Evolutionary conservation across 2,329 filamentous ascomycete genomes (phyloP).

Genomic region (Colletotrichum endophyticum): DNA sequence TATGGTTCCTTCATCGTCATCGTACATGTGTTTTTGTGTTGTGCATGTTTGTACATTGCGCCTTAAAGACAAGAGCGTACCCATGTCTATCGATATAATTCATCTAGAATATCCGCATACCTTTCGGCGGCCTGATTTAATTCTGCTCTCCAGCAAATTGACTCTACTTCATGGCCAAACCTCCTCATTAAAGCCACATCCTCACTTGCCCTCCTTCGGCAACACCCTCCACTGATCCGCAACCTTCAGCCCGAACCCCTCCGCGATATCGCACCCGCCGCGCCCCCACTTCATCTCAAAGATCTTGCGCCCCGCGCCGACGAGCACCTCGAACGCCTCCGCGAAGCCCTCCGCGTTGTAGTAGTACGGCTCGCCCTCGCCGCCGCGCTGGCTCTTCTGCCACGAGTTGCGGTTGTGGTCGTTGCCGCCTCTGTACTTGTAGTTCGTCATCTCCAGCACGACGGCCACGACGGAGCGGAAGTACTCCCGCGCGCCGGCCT

Average conservation of each 20-base stretch:
- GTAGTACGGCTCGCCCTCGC: constrained; percentile 58
- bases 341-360: constrained; percentile 51
- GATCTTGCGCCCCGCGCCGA: constrained; percentile 48
- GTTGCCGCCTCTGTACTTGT: constrained; percentile 42
- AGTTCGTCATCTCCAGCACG: constrained; percentile 40
- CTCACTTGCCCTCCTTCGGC: constrained; percentile 29
- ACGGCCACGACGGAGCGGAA: constrained; percentile 28
- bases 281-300: constrained; percentile 52
- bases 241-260: constrained; percentile 37
- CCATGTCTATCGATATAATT: not conserved
- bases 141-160: not conserved
- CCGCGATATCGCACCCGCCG: constrained; percentile 44
- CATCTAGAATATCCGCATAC: too few species aligned
- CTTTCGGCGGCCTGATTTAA: not conserved
- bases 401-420: constrained; percentile 52
- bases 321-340: constrained; percentile 46
- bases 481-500: constrained; percentile 7
- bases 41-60: too few species aligned
- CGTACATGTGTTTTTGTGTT: too few species aligned
- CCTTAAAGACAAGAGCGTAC: too few species aligned
- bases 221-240: constrained; percentile 53
- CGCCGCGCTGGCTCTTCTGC: constrained; percentile 56
- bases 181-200: not conserved
- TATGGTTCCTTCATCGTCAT: too few species aligned
- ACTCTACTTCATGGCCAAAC: not conserved